These are phyloP conservation scores for Selaginella tamariscina DNA, from an alignment of 75 land plant species.

Conservation along the genomic window DNA sequence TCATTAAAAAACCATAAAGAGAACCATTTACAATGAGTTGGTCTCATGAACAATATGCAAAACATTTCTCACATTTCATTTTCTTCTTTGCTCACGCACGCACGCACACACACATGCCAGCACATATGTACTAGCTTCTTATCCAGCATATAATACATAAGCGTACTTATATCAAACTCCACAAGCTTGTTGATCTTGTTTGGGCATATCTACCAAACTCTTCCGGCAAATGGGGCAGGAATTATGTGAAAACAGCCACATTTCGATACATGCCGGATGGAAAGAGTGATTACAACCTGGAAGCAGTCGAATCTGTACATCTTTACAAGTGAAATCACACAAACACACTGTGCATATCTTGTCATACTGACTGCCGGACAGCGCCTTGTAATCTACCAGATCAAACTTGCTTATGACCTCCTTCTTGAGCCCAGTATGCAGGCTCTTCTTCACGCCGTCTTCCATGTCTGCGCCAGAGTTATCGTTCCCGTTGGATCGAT, in stretches of 20 bases:
- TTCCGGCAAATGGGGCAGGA: slow-evolving; percentile 62
- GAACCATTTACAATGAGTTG: too few species aligned
- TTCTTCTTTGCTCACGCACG: too few species aligned
- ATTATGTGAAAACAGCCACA: slow-evolving; percentile 60
- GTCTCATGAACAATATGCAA: too few species aligned
- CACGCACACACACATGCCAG: too few species aligned
- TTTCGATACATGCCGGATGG: slow-evolving; percentile 58
- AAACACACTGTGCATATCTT: slow-evolving; percentile 52
- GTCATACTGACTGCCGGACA: background rate
- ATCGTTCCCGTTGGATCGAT: background rate
- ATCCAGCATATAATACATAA: too few species aligned
- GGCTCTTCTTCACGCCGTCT: background rate
- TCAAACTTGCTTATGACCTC: background rate
- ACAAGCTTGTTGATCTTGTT: background rate
- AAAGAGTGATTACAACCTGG: slow-evolving; percentile 75
- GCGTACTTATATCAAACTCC: too few species aligned
- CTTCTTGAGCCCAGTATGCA: background rate
- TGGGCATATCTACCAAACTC: background rate
- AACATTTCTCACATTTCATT: too few species aligned
- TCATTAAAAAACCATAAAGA: too few species aligned
- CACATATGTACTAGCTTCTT: too few species aligned
- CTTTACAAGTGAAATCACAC: slow-evolving; percentile 43
- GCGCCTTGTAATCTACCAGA: background rate
- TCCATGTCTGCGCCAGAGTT: background rate
- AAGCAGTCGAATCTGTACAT: slow-evolving; percentile 46